Base-by-base conservation (phyloP, 164 flowering plant species). In the Platanus orientalis region DNA sequence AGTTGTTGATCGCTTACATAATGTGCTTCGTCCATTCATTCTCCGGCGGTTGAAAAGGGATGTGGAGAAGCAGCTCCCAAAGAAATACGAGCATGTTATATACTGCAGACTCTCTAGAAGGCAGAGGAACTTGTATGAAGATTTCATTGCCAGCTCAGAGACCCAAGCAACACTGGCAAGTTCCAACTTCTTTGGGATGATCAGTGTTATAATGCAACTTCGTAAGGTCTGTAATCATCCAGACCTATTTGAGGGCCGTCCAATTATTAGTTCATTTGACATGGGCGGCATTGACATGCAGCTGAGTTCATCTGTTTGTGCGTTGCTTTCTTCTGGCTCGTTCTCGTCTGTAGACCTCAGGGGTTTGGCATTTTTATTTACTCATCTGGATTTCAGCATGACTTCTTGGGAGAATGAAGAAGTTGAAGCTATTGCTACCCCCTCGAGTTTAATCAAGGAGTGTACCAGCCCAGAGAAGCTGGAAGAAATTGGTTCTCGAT, bases 211-310 rank as follows among this genome's bases (percentile, higher is more conserved):
- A 67, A 95, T 95, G 99, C 99, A 95, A 74, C 97, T 95, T 54
- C 96, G 99, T 16, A 95, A 95, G 80, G 99, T 95, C 47, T 95
- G 99, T 76, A 95, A 95, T 74, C 99, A 95, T 78, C 99, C 99
- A 36, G 97, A 95, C 72, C 81, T 95, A 58, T 95, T 95, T 82
- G 99, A 95, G 76, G 99, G 99, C 17, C 99, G 99, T 49, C 97
- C 99, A 23, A 95, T 95, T 60, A 67, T 92, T 39, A 95, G 99
- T 77, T 95, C 99, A 36, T 92, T 81, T 82, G 99, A 95, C 68
- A 90, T 92, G 97, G 66, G 25, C 64, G 96, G 96, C 58, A 82
- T 90, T 49, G 86, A 82, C 23, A 65, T 68, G 63, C 97, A 85
- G 39, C 68, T 95, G 70, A 84, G 90, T 76, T 88, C 97, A 56